phyloP scores from a whole-genome alignment of 129 eudicot species.

The Saposhnikovia divaricata region DNA sequence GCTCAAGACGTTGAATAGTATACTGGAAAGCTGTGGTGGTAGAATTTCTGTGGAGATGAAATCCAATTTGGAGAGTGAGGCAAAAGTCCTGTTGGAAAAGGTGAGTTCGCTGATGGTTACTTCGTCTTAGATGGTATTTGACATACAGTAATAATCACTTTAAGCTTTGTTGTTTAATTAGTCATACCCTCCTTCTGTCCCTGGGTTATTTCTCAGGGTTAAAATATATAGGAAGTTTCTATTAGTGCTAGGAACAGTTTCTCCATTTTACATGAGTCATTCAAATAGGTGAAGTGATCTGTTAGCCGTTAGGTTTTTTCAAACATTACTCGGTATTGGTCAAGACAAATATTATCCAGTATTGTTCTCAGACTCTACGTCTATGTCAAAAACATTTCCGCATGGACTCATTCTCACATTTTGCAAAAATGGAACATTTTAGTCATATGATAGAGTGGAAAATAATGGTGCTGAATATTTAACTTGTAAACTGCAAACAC shows the following conservation, averaged over 20 bases:
- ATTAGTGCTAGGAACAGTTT: not conserved
- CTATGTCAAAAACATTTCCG: not conserved
- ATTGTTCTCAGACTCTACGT: not conserved
- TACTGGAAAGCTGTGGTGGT: slow-evolving; percentile 28
- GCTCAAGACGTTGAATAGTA: slow-evolving; percentile 25
- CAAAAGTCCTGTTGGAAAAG: slow-evolving; percentile 40
- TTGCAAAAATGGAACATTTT: not conserved
- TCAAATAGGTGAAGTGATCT: not conserved
- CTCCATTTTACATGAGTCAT: not conserved
- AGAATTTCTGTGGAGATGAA: slow-evolving; percentile 24
- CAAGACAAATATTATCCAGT: not conserved
- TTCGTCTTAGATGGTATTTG: slow-evolving; percentile 7
- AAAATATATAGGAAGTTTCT: not conserved
- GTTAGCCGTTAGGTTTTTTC: not conserved
- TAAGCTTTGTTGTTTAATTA: not conserved
- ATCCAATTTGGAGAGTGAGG: slow-evolving; percentile 30
- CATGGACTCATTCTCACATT: not conserved
- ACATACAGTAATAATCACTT: not conserved
- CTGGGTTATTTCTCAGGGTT: slow-evolving; percentile 1
- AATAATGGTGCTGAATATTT: not conserved
- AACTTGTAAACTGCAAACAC: too few relatives aligned
- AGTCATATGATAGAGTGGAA: not conserved
- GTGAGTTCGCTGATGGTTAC: slow-evolving; percentile 16
- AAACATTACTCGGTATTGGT: not conserved
- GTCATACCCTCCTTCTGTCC: not conserved